These are phyloP conservation scores for Gillenia trifoliata DNA, from an alignment of 306 rosid species.

Conservation along the genomic window DNA sequence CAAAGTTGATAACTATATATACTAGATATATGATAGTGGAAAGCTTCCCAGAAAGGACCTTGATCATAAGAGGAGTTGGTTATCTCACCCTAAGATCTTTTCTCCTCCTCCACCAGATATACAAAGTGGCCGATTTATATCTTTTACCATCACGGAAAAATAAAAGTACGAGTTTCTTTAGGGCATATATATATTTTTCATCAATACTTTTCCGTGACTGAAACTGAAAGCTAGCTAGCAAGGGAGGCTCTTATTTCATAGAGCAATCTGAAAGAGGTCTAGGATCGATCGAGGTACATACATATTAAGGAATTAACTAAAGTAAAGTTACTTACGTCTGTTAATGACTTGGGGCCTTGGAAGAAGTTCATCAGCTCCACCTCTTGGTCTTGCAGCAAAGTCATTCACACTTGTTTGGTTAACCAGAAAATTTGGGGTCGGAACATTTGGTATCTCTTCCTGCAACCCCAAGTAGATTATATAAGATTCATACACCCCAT, in stretches of 20 bases:
- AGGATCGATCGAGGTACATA: background rate
- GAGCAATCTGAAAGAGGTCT: too few species aligned
- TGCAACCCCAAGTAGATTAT: too few species aligned
- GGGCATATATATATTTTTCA: background rate
- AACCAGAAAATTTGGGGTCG: conserved; percentile 55
- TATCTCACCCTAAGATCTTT: background rate
- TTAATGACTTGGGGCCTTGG: conserved; percentile 73
- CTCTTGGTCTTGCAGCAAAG: conserved; percentile 53
- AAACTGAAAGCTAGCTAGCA: background rate
- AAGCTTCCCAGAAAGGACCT: background rate
- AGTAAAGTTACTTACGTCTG: conserved; percentile 48
- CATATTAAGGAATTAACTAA: background rate
- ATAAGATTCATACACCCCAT: too few species aligned
- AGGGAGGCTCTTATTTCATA: background rate
- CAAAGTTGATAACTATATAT: background rate
- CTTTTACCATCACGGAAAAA: background rate
- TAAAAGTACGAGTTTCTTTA: background rate
- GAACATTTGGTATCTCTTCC: conserved; percentile 60
- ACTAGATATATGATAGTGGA: background rate
- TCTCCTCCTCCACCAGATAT: background rate
- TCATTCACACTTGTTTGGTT: conserved; percentile 53
- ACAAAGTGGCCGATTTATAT: background rate
- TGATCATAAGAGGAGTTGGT: background rate
- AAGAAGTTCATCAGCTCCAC: conserved; percentile 55
- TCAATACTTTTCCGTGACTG: background rate